Conservation (phyloP, 495 filamentous ascomycete genomes). For the Penicillium cataractarum region DNA sequence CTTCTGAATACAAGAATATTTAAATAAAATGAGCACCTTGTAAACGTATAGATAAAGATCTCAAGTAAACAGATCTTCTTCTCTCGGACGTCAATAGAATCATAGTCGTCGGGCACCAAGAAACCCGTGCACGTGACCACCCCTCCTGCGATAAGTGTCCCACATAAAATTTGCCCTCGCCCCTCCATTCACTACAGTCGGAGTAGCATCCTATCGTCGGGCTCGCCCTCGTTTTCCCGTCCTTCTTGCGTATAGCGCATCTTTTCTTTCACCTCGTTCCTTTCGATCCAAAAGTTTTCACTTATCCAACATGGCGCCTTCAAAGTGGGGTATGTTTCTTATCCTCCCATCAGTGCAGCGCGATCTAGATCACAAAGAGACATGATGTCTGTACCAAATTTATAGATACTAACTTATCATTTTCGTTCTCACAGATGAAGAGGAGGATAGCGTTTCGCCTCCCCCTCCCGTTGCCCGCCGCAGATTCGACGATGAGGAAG, state of each 20-base stretch:
- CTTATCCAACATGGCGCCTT: slow-evolving; percentile 47
- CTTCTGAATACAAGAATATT: slow-evolving; percentile 31
- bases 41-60: too few relatives aligned
- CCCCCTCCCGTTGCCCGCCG: slow-evolving; percentile 63
- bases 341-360: slow-evolving; percentile 18
- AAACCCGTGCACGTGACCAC: slow-evolving; percentile 28
- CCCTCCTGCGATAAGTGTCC: slow-evolving; percentile 34
- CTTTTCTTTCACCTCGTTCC: slow-evolving; percentile 17
- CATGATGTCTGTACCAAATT: not conserved
- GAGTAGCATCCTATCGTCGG: slow-evolving; percentile 26
- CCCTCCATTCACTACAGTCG: slow-evolving; percentile 34
- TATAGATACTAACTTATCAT: slow-evolving; percentile 11
- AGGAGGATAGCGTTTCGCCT: slow-evolving; percentile 66
- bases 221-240: slow-evolving; percentile 21
- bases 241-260: slow-evolving; percentile 24
- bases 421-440: slow-evolving; percentile 59
- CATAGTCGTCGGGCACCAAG: slow-evolving; percentile 29
- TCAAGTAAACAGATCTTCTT: too few relatives aligned
- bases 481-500: slow-evolving; percentile 91
- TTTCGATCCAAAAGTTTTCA: slow-evolving; percentile 16
- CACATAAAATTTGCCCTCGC: slow-evolving; percentile 40
- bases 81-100: too few relatives aligned
- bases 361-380: not conserved
- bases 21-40: too few relatives aligned
- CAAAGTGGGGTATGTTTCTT: slow-evolving; percentile 54